Percentiles rank a stretch among this genome's conserved stretches.
These are phyloP conservation scores for Umbellularia californica DNA, from an alignment of 164 flowering plant species.

Conservation along the genomic window DNA sequence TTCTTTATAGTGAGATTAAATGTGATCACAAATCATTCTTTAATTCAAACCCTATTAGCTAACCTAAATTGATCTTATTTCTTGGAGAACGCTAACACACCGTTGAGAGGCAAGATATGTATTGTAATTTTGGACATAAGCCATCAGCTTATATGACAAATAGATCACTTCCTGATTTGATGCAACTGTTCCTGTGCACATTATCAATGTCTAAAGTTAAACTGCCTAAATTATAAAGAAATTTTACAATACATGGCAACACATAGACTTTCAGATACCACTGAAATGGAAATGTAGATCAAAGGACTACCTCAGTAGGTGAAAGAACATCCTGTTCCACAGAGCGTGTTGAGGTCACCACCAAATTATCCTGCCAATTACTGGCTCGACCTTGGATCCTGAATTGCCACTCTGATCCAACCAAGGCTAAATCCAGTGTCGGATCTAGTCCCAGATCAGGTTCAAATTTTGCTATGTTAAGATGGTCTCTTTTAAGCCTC, in stretches of 20 bases:
- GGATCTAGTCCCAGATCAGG: slow-evolving; percentile 97
- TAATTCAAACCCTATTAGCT: too few species aligned
- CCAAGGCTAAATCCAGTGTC: slow-evolving; percentile 82
- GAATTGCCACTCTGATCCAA: slow-evolving; percentile 98
- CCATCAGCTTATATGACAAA: background rate
- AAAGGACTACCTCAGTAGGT: slow-evolving; percentile 68
- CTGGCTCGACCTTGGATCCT: slow-evolving; percentile 95
- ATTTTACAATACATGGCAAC: background rate
- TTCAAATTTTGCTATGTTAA: slow-evolving; percentile 93
- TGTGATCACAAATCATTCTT: too few species aligned
- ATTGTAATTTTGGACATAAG: background rate
- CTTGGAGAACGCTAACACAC: background rate
- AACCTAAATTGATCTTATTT: too few species aligned
- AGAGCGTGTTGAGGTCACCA: slow-evolving; percentile 92
- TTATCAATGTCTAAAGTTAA: too few species aligned
- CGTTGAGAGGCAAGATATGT: background rate
- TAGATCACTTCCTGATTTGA: background rate
- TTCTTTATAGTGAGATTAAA: too few species aligned
- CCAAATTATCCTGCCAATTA: slow-evolving; percentile 96
- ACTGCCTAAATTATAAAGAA: background rate
- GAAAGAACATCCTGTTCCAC: slow-evolving; percentile 95
- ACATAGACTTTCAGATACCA: background rate
- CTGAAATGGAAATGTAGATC: background rate
- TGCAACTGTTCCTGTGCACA: background rate
- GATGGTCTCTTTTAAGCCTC: slow-evolving; percentile 88